Base-by-base conservation (phyloP, 129 eudicot species). In the Arctium lappa region DNA sequence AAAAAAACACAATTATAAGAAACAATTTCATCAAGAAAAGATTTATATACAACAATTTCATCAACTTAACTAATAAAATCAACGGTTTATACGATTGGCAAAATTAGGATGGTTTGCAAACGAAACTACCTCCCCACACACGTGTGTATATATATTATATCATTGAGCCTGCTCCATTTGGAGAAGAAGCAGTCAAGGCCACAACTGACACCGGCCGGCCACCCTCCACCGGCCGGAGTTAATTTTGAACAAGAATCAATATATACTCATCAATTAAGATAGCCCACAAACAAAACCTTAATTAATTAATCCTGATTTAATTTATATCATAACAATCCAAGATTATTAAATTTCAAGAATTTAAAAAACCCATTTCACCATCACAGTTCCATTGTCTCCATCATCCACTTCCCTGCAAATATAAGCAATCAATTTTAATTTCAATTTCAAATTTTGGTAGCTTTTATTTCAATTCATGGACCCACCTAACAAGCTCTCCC, bases 381-480 rank as follows among this genome's bases (percentile, higher is more conserved):
- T 71, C 46, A 79, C 22, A 44, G 80, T 29, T 84, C 80, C 75
- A 78, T 84, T 79, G 82, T 72, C 87, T 79, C 84, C 76, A 73
- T 79, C 86, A 83, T 38, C 73, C 2, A 53, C 65, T 38, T 83
- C 80, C 76, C 87, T 84, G 80, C 87, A 84, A 84, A 15, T 60
- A 9, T 56, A 84, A 84, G 87, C 87, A 84, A 84, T 79, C 76
- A 84, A 60, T 18, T 66, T 66, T 38, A 79, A 66, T 66, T 73
- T 50, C 79, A 74, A 40, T 74, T 29, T 83, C 70, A 22, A 22
- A 22, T 22, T 22, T 22, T 22, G 84, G 78, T 89, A 88, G 87
- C 97, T 92, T 92, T 82, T 83, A 80, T 86, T 86, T 77, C 94
- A 90, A 92, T 90, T 88, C 89, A 80, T 65, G 91, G 80, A 4